Percentiles rank a stretch among this genome's conserved stretches.
Evolutionary conservation across 2,329 filamentous ascomycete genomes (phyloP).

Genomic region (Podosphaera leucotricha): DNA sequence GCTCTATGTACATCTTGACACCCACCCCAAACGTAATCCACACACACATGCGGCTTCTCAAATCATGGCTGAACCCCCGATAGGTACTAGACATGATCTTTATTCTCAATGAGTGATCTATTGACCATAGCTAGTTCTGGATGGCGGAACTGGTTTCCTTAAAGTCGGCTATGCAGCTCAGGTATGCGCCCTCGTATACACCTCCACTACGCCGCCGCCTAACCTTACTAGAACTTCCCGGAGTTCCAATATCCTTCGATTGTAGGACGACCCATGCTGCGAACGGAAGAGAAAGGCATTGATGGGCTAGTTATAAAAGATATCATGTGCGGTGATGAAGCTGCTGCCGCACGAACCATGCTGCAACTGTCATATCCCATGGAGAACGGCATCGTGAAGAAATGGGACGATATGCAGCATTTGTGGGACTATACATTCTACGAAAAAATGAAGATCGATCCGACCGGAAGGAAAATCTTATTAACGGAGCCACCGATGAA

Average conservation of each 20-base stretch:
- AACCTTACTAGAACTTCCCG: conserved; percentile 58
- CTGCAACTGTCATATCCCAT: conserved; percentile 97
- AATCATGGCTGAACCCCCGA: conserved; percentile 16
- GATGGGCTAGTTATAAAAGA: conserved; percentile 67
- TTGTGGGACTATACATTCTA: conserved; percentile 98
- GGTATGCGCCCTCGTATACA: conserved; percentile 21
- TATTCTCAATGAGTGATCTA: neutral
- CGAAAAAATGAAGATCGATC: conserved; percentile 88
- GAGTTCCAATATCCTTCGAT: conserved; percentile 98
- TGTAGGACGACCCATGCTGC: conserved; percentile 88
- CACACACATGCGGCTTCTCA: conserved; percentile 6
- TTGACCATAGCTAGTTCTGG: conserved; percentile 47
- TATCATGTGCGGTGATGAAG: conserved; percentile 99
- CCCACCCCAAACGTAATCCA: conserved; percentile 1
- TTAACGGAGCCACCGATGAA: conserved; percentile 97
- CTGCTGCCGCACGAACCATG: conserved; percentile 85
- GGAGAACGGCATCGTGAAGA: conserved; percentile 99
- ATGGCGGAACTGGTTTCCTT: conserved; percentile 98
- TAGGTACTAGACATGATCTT: conserved; percentile 10
- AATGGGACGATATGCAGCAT: conserved; percentile 99
- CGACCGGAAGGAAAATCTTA: conserved; percentile 83
- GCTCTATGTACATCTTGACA: conserved; percentile 1
- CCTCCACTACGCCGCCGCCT: neutral
- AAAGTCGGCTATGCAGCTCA: conserved; percentile 97
- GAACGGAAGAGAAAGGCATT: conserved; percentile 60